Evolutionary conservation across 2,329 filamentous ascomycete genomes (phyloP).

Genomic region (Penicillium sp.): DNA sequence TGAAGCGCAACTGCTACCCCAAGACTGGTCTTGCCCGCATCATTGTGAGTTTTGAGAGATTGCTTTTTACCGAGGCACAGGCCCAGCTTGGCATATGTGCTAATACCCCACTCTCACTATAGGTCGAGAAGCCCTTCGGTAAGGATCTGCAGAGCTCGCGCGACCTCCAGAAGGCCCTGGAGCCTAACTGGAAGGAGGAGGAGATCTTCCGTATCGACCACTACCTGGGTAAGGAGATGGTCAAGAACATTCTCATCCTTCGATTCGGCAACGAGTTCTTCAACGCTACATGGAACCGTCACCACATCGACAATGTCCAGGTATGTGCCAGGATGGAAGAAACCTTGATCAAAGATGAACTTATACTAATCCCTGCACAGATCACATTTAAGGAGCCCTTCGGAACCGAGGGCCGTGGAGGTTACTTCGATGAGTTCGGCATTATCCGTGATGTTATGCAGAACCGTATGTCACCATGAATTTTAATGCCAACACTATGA

Average conservation of each 20-base stretch:
- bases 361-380: slow-evolving; percentile 32
- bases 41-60: slow-evolving; percentile 64
- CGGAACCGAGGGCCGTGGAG: slow-evolving; percentile 93
- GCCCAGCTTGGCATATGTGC: background rate
- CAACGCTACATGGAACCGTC: slow-evolving; percentile 96
- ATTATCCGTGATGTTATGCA: slow-evolving; percentile 99
- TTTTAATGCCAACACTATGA: background rate
- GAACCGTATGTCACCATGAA: slow-evolving; percentile 63
- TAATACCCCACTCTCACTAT: slow-evolving; percentile 10
- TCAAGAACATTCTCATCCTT: slow-evolving; percentile 98
- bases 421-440: slow-evolving; percentile 99
- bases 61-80: background rate
- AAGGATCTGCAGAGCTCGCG: slow-evolving; percentile 94
- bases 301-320: slow-evolving; percentile 99
- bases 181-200: slow-evolving; percentile 97
- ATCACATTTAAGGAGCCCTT: slow-evolving; percentile 99
- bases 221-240: slow-evolving; percentile 99
- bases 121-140: slow-evolving; percentile 99
- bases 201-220: slow-evolving; percentile 99
- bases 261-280: slow-evolving; percentile 99
- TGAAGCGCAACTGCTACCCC: slow-evolving; percentile 97
- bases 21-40: slow-evolving; percentile 86
- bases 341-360: background rate
- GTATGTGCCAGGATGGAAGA: slow-evolving; percentile 34
- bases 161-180: slow-evolving; percentile 89